A percentile compares a stretch with the other conserved stretches of the same genome.
phyloP scores from a whole-genome alignment of 352 stramenopile genomes.

The Pythium plurisporium region DNA sequence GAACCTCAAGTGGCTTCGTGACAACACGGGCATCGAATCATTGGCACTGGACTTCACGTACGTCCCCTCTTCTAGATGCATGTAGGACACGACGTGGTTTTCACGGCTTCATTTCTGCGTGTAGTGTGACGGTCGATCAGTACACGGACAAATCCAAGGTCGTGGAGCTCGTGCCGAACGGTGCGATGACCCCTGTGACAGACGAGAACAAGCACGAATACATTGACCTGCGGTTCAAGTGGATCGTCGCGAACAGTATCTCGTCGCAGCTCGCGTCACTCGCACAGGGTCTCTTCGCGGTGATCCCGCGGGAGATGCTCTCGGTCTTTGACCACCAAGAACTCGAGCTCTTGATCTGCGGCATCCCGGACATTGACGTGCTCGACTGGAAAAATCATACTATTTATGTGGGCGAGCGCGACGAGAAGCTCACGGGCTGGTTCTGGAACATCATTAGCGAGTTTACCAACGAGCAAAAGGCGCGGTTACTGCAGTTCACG shows the following conservation, averaged over 20 bases:
- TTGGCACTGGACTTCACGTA: conserved; percentile 81
- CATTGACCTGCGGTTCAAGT: conserved; percentile 90
- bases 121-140: conserved; percentile 70
- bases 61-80: conserved; percentile 12
- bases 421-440: conserved; percentile 92
- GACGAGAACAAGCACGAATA: conserved; percentile 98
- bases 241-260: conserved; percentile 76
- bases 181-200: conserved; percentile 92
- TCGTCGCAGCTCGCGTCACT: conserved; percentile 91
- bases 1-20: conserved; percentile 80
- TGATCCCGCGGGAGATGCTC: conserved; percentile 92
- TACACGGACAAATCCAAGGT: conserved; percentile 72
- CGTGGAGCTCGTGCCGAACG: conserved; percentile 94
- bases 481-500: conserved; percentile 96
- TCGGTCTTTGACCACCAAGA: conserved; percentile 97
- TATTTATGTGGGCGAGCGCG: conserved; percentile 89
- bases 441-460: conserved; percentile 97
- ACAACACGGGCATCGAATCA: conserved; percentile 77
- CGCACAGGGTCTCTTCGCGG: conserved; percentile 95
- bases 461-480: conserved; percentile 94
- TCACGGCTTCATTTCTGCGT: neutral
- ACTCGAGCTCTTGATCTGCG: conserved; percentile 97
- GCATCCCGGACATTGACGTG: conserved; percentile 97
- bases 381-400: conserved; percentile 96
- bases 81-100: neutral